Conservation (phyloP, 1,284 basidiomycete genomes). For the Leccinum subatratum region DNA sequence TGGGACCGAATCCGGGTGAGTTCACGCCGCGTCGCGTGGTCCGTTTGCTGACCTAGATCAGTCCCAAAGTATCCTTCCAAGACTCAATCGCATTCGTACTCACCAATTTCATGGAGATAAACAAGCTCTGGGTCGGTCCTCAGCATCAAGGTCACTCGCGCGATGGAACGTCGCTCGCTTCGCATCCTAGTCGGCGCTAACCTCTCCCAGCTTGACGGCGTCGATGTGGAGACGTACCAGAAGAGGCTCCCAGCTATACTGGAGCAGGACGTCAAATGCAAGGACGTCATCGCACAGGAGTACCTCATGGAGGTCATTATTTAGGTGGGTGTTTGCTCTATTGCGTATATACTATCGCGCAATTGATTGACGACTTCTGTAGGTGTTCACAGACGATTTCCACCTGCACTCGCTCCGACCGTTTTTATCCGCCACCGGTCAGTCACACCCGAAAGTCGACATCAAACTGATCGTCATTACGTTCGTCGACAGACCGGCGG, state of each 20-base stretch:
- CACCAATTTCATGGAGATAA: conserved; percentile 98
- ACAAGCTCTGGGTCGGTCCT: conserved; percentile 95
- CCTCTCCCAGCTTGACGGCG: conserved; percentile 89
- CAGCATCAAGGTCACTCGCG: conserved; percentile 94
- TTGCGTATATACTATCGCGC: no score
- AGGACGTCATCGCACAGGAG: conserved; percentile 95
- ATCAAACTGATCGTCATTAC: conserved; percentile 55
- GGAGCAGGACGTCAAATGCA: conserved; percentile 94
- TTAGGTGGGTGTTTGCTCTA: conserved; percentile 51
- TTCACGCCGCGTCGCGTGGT: no score
- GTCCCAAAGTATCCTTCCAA: no score
- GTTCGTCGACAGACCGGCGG: no score
- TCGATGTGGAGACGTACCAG: conserved; percentile 88
- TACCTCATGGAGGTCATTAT: conserved; percentile 99
- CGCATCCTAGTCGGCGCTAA: conserved; percentile 95
- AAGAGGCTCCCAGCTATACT: conserved; percentile 17
- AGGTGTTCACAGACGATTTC: conserved; percentile 94
- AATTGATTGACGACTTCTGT: not conserved
- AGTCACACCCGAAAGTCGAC: conserved; percentile 91
- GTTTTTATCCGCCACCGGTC: conserved; percentile 89
- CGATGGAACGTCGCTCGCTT: conserved; percentile 86
- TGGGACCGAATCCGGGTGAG: no score
- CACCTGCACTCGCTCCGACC: conserved; percentile 88
- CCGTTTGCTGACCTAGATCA: no score
- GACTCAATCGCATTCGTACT: conserved; percentile 71